A percentile compares a stretch with the other conserved stretches of the same genome.
These are phyloP conservation scores for Adiantum capillusveneris DNA, from an alignment of 75 land plant genomes.

Conservation along the genomic window DNA sequence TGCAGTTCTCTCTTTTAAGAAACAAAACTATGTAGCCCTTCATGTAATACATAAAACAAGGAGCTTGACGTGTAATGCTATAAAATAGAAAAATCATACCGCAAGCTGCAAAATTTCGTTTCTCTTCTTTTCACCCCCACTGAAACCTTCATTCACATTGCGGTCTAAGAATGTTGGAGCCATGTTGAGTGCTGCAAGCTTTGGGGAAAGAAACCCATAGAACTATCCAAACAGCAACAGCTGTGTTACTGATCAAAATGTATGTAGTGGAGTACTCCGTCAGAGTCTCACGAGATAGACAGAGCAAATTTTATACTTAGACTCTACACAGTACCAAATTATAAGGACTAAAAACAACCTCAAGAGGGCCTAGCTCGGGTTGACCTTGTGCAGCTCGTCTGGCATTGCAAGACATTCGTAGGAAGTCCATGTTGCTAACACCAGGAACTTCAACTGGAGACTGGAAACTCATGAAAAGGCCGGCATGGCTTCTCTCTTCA, in stretches of 20 bases:
- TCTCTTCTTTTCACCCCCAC: conserved; percentile 98
- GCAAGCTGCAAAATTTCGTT: conserved; percentile 96
- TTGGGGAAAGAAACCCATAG: conserved; percentile 50
- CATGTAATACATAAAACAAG: too few species aligned
- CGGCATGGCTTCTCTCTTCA: conserved; percentile 89
- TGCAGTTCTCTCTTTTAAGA: too few species aligned
- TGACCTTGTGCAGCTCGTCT: conserved; percentile 50
- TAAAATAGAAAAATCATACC: conserved; percentile 25
- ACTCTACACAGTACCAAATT: too few species aligned
- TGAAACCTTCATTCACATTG: conserved; percentile 98
- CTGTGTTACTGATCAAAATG: too few species aligned
- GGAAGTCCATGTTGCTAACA: conserved; percentile 79
- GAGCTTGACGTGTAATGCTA: too few species aligned
- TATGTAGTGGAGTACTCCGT: too few species aligned
- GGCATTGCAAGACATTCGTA: conserved; percentile 94
- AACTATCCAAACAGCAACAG: conserved; percentile 48
- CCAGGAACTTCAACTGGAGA: conserved; percentile 94
- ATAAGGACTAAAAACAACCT: conserved; percentile 36
- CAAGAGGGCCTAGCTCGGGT: conserved; percentile 76
- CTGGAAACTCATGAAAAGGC: conserved; percentile 93
- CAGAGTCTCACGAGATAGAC: too few species aligned
- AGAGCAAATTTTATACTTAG: too few species aligned
- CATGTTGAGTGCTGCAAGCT: conserved; percentile 81
- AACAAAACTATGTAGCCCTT: too few species aligned
- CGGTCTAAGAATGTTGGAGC: conserved; percentile 69